These are phyloP conservation scores for Phytophthora lateralis DNA, from an alignment of 352 stramenopile species.

Conservation along the genomic window DNA sequence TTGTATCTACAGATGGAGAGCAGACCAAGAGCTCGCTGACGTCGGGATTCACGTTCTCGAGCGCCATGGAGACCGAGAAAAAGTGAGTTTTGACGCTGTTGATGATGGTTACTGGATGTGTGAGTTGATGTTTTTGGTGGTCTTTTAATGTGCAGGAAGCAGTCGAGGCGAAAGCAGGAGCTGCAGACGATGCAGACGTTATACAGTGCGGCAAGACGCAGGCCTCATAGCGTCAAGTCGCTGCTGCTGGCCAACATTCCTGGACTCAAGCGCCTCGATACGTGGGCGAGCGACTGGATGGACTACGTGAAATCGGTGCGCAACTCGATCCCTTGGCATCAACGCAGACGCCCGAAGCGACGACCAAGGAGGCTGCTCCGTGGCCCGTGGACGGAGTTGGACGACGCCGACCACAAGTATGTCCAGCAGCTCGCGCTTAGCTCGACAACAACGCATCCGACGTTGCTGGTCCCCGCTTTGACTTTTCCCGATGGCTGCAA, in stretches of 20 bases:
- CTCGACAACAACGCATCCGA: constrained; percentile 18
- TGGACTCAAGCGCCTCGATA: constrained; percentile 41
- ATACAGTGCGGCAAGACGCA: constrained; percentile 46
- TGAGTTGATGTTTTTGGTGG: background rate
- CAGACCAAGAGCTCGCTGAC: constrained; percentile 23
- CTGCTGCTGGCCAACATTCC: constrained; percentile 45
- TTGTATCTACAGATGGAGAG: constrained; percentile 23
- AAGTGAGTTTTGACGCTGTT: constrained; percentile 20
- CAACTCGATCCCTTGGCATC: constrained; percentile 19
- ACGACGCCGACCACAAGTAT: constrained; percentile 52
- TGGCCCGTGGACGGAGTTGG: constrained; percentile 46
- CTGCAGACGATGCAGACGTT: constrained; percentile 51
- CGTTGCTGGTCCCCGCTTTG: constrained; percentile 16
- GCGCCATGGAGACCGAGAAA: constrained; percentile 35
- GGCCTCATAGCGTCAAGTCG: constrained; percentile 45
- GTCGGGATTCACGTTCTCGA: constrained; percentile 52
- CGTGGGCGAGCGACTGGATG: constrained; percentile 38
- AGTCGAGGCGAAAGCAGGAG: constrained; percentile 49
- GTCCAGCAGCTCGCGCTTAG: constrained; percentile 42
- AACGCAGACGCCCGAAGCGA: constrained; percentile 25
- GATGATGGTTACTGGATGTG: background rate
- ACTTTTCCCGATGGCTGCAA: constrained; percentile 3
- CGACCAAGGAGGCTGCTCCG: constrained; percentile 30
- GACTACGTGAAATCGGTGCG: constrained; percentile 29
- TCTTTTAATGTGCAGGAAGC: constrained; percentile 19